A percentile compares a stretch with the other conserved stretches of the same genome.
Evolutionary conservation across 208 protist species (phyloP).

Genomic region (Crithidia fasciculata): DNA sequence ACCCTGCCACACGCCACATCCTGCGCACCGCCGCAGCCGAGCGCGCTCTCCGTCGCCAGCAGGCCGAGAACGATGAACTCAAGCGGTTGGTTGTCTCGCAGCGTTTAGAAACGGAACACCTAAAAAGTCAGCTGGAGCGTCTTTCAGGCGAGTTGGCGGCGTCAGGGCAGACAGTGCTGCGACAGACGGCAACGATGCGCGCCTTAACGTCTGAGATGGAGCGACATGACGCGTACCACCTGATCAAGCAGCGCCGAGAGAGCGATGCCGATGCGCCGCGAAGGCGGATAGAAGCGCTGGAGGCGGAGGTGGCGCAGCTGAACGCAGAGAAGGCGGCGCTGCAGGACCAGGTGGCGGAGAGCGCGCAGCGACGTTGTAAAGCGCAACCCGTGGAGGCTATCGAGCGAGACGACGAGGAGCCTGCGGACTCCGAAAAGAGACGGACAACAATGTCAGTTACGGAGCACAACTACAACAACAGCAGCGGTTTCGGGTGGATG

Average conservation of each 20-base stretch:
- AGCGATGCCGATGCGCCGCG: background rate
- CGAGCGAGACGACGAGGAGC: conserved; percentile 23
- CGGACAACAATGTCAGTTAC: too few relatives aligned
- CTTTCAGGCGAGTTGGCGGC: conserved; percentile 65
- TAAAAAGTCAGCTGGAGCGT: conserved; percentile 46
- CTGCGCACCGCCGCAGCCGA: conserved; percentile 49
- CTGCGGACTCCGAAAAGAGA: background rate
- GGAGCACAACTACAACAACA: too few relatives aligned
- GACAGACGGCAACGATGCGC: conserved; percentile 64
- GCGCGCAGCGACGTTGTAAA: too few relatives aligned
- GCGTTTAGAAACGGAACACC: conserved; percentile 31
- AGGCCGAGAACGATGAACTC: conserved; percentile 60
- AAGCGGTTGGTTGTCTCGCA: conserved; percentile 37
- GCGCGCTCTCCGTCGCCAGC: conserved; percentile 46
- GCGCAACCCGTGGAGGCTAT: conserved; percentile 19
- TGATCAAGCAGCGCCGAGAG: conserved; percentile 45
- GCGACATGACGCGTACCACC: conserved; percentile 59
- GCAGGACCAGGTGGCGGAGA: background rate
- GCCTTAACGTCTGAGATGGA: conserved; percentile 49
- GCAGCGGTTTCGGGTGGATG: background rate
- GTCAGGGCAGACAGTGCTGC: conserved; percentile 50
- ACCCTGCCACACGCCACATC: conserved; percentile 19
- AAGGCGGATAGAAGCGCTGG: conserved; percentile 1
- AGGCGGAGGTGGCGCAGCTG: conserved; percentile 17
- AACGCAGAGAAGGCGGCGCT: conserved; percentile 9